phyloP scores from a whole-genome alignment of 169 alveolate genomes.

The Cryptosporidium ryanae region DNA sequence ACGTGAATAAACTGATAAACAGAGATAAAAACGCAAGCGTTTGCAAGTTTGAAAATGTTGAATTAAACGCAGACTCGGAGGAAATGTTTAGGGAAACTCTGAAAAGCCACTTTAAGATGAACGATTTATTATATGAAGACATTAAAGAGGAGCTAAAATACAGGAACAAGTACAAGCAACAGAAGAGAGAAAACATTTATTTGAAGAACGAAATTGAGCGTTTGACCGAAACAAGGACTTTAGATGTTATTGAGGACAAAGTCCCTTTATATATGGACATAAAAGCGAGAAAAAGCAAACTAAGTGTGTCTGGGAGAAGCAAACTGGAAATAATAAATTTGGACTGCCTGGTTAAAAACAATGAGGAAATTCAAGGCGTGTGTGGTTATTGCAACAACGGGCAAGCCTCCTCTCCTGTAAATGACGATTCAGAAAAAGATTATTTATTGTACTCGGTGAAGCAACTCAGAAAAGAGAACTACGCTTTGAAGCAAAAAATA shows the following conservation, averaged over 20 bases:
- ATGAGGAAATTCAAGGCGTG: not conserved
- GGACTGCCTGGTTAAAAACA: not conserved
- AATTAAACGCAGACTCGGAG: not conserved
- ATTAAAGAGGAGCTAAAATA: conserved; percentile 18
- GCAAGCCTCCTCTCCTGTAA: too few species aligned
- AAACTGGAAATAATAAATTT: not conserved
- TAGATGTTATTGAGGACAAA: not conserved
- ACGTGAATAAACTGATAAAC: not conserved
- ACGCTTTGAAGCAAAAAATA: conserved; percentile 48
- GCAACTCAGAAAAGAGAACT: conserved; percentile 55
- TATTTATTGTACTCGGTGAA: conserved; percentile 19
- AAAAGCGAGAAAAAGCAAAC: not conserved
- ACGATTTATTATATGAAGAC: conserved; percentile 8
- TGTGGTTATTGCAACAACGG: not conserved
- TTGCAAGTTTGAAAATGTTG: not conserved
- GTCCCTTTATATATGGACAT: not conserved
- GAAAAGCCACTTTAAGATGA: not conserved
- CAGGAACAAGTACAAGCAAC: conserved; percentile 8
- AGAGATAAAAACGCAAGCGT: not conserved
- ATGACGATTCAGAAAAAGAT: conserved; percentile 19
- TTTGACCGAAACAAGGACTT: not conserved
- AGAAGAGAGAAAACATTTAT: conserved; percentile 13
- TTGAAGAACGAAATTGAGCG: conserved; percentile 9
- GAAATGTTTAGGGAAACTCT: conserved; percentile 22
- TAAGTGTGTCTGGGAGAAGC: not conserved